Evolutionary conservation across 495 filamentous ascomycete genomes (phyloP).

Genomic region (Daldinia caldariorum): DNA sequence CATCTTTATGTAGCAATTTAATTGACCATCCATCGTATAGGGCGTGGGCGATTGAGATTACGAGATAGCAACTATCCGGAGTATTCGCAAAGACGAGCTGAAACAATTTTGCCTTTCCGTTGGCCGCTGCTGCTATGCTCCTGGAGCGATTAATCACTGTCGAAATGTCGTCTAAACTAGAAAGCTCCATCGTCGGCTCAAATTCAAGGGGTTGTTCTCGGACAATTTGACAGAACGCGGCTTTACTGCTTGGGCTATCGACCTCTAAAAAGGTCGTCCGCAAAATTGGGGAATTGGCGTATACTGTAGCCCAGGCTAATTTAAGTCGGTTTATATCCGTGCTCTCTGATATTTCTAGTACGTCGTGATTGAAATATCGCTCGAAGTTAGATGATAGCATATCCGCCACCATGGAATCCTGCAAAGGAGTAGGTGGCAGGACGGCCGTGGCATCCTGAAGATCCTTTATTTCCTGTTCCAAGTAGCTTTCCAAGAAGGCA

Average conservation of each 20-base stretch:
- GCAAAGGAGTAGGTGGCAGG: slow-evolving; percentile 75
- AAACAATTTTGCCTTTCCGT: slow-evolving; percentile 48
- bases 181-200: slow-evolving; percentile 29
- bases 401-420: slow-evolving; percentile 82
- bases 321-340: slow-evolving; percentile 64
- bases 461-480: slow-evolving; percentile 16
- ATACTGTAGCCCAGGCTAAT: slow-evolving; percentile 67
- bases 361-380: slow-evolving; percentile 83
- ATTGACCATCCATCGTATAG: slow-evolving; percentile 84
- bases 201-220: slow-evolving; percentile 44
- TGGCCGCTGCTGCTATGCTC: slow-evolving; percentile 40
- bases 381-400: slow-evolving; percentile 73
- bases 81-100: slow-evolving; percentile 55
- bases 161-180: slow-evolving; percentile 38
- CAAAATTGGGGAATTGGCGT: slow-evolving; percentile 71
- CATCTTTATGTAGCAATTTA: slow-evolving; percentile 70
- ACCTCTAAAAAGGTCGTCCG: slow-evolving; percentile 75
- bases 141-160: slow-evolving; percentile 46
- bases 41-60: slow-evolving; percentile 80
- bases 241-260: slow-evolving; percentile 62
- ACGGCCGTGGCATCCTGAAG: slow-evolving; percentile 59
- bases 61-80: slow-evolving; percentile 56
- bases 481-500: slow-evolving; percentile 26
- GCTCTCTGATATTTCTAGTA: slow-evolving; percentile 61
- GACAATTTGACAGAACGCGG: slow-evolving; percentile 73